These are phyloP conservation scores for Avena sativa DNA, from an alignment of 176 grass and related monocot species.

Conservation along the genomic window DNA sequence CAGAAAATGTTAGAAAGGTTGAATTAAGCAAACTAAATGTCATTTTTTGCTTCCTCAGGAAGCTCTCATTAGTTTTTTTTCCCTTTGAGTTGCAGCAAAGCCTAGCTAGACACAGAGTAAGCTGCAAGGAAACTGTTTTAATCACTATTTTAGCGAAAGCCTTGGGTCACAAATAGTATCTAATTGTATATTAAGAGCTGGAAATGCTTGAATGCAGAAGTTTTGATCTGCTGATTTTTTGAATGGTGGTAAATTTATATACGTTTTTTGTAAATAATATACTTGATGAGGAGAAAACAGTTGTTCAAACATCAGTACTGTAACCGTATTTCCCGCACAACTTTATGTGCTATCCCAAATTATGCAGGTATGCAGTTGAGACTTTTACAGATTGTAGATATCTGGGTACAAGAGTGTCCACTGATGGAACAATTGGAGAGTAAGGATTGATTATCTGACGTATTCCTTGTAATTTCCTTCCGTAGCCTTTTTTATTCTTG, in stretches of 20 bases:
- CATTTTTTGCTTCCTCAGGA: background rate
- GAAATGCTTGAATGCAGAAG: background rate
- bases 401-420: constrained; percentile 77
- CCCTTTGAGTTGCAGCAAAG: background rate
- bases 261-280: background rate
- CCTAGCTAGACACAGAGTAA: constrained; percentile 19
- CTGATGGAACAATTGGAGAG: constrained; percentile 90
- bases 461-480: constrained; percentile 1
- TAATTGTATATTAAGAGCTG: constrained; percentile 6
- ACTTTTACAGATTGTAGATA: constrained; percentile 85
- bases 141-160: background rate
- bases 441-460: constrained; percentile 61
- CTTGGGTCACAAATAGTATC: background rate
- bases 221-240: background rate
- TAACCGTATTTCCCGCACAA: constrained; percentile 8
- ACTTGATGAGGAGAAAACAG: constrained; percentile 15
- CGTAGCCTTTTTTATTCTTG: constrained; percentile 11
- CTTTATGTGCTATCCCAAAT: constrained; percentile 20
- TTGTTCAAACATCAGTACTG: background rate
- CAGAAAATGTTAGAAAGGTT: background rate
- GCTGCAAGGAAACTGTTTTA: constrained; percentile 1
- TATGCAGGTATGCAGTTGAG: constrained; percentile 77
- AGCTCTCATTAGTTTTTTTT: background rate
- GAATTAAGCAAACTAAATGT: constrained; percentile 7
- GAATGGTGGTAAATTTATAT: constrained; percentile 10